phyloP scores from a whole-genome alignment of 139 green algal genomes.

The Tetraselmis striata region DNA sequence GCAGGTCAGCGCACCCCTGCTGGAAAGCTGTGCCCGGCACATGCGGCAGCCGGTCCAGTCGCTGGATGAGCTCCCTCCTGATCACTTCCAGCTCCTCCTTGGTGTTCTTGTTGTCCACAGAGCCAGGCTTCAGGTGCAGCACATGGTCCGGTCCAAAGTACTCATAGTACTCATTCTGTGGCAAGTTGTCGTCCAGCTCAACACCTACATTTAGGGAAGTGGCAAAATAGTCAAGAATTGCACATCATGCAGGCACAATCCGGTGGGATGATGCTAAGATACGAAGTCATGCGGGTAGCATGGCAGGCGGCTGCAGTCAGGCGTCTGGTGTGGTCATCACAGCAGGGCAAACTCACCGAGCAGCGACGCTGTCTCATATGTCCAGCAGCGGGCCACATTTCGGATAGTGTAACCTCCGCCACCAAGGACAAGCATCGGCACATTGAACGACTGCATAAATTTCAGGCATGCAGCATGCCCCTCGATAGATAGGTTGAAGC shows the following conservation, averaged over 20 bases:
- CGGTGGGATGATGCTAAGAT: too few species aligned
- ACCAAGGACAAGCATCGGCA: slow-evolving; percentile 84
- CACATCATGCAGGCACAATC: slow-evolving; percentile 19
- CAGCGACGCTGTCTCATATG: slow-evolving; percentile 84
- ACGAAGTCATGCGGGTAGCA: too few species aligned
- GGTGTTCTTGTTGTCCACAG: slow-evolving; percentile 39
- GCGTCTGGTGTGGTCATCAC: too few species aligned
- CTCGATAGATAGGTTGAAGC: slow-evolving; percentile 85
- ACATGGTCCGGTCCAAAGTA: slow-evolving; percentile 72
- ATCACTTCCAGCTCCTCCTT: slow-evolving; percentile 38
- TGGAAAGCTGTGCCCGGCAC: background rate
- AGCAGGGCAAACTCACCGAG: slow-evolving; percentile 29
- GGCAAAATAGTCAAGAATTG: slow-evolving; percentile 10
- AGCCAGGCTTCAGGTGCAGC: slow-evolving; percentile 49
- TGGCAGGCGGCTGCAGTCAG: too few species aligned
- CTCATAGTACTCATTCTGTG: slow-evolving; percentile 86
- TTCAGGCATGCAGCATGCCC: slow-evolving; percentile 79
- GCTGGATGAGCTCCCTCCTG: slow-evolving; percentile 14
- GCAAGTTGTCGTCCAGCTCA: slow-evolving; percentile 67
- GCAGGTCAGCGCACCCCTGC: background rate
- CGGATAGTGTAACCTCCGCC: slow-evolving; percentile 95
- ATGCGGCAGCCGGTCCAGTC: slow-evolving; percentile 16
- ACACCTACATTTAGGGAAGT: slow-evolving; percentile 19
- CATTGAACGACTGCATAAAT: slow-evolving; percentile 65
- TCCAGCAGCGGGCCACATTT: slow-evolving; percentile 94